phyloP scores from a whole-genome alignment of 768 basidiomycete species.

The Russula abietina region DNA sequence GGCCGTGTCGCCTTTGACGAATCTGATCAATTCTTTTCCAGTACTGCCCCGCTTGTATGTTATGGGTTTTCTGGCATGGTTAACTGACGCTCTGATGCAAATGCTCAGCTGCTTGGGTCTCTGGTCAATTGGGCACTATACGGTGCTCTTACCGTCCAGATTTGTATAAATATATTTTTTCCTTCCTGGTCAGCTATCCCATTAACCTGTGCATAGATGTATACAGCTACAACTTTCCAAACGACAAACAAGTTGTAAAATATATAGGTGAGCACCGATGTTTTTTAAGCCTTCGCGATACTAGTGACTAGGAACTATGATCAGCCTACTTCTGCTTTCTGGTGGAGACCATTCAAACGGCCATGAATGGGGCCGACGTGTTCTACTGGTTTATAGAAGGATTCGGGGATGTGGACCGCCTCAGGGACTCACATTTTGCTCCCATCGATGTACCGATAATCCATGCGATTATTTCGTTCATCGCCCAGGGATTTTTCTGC shows the following conservation, averaged over 20 bases:
- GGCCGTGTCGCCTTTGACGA: too few relatives aligned
- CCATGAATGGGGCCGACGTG: conserved; percentile 28
- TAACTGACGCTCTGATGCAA: background rate
- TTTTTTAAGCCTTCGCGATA: background rate
- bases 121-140: conserved; percentile 30
- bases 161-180: conserved; percentile 24
- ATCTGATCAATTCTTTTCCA: background rate
- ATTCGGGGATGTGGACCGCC: conserved; percentile 29
- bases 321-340: conserved; percentile 29
- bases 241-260: conserved; percentile 1
- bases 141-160: conserved; percentile 30
- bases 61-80: background rate
- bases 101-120: conserved; percentile 7
- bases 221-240: conserved; percentile 19
- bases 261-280: background rate
- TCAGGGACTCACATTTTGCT: conserved; percentile 26
- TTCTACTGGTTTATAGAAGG: conserved; percentile 30
- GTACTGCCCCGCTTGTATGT: conserved; percentile 13
- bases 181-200: background rate
- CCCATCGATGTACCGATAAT: conserved; percentile 30
- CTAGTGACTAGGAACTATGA: background rate
- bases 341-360: conserved; percentile 28
- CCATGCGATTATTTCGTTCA: conserved; percentile 27
- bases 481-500: conserved; percentile 32
- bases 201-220: conserved; percentile 11